Percentiles rank a stretch among this genome's conserved stretches.
Evolutionary conservation across 108 stramenopile species (phyloP).

Genomic region (Phaeodactylum tricornutum): DNA sequence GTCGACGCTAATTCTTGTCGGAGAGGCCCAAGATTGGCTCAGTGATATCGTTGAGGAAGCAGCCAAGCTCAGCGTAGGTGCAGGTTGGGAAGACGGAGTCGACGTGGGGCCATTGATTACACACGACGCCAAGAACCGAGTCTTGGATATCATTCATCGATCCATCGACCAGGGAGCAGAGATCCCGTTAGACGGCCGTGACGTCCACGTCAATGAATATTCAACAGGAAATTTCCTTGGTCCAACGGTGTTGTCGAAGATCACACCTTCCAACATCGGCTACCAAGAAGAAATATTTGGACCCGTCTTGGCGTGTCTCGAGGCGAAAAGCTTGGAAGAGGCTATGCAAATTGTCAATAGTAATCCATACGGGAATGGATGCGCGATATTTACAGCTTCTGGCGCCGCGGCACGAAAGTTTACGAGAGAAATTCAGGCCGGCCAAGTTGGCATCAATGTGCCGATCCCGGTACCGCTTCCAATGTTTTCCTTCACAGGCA

Average conservation of each 20-base stretch:
- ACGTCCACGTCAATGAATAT: slow-evolving; percentile 36
- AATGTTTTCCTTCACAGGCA: slow-evolving; percentile 93
- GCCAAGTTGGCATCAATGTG: slow-evolving; percentile 86
- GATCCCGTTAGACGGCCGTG: slow-evolving; percentile 83
- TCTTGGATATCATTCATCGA: slow-evolving; percentile 53
- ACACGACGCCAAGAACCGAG: slow-evolving; percentile 57
- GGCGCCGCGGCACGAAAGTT: slow-evolving; percentile 89
- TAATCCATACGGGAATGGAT: slow-evolving; percentile 90
- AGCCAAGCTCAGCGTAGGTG: slow-evolving; percentile 61
- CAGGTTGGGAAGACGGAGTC: slow-evolving; percentile 65
- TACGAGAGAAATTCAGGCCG: slow-evolving; percentile 82
- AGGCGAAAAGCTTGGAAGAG: slow-evolving; percentile 78
- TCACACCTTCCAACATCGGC: slow-evolving; percentile 35
- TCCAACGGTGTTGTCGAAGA: slow-evolving; percentile 68
- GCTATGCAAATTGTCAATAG: slow-evolving; percentile 78
- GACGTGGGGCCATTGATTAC: slow-evolving; percentile 91
- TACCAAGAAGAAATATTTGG: slow-evolving; percentile 95
- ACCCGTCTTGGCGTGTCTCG: slow-evolving; percentile 75
- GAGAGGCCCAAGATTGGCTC: slow-evolving; percentile 44
- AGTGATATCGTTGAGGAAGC: slow-evolving; percentile 47
- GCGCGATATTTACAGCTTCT: slow-evolving; percentile 78
- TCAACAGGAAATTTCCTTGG: slow-evolving; percentile 72
- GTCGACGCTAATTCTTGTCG: slow-evolving; percentile 72
- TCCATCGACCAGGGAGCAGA: slow-evolving; percentile 75
- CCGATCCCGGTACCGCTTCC: slow-evolving; percentile 95